Evolutionary conservation across 1,139 yeast species (phyloP), one percentile per base, ranked within the genome.

Genomic region (Suhomyces taliae): DNA sequence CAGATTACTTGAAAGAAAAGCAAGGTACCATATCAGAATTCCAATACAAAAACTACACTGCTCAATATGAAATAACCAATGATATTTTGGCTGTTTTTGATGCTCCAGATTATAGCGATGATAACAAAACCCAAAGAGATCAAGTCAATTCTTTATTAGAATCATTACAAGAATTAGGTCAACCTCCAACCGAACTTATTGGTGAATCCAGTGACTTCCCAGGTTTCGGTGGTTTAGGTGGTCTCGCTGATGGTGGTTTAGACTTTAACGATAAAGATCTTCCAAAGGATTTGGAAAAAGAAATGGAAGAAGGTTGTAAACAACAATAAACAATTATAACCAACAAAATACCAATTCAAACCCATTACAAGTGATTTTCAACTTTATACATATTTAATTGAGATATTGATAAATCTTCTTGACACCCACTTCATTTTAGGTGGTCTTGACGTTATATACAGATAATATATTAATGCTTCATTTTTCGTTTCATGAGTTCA

Each of bases 131-230:
- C 43, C 74, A 81, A 62, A 70, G 86, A 61, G 79, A 79, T 46
- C 71, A 73, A 54, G 74, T 86, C 49, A 76, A 83, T 57, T 50
- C 67, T 8, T 76, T 83, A 52, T 70, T 90, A 57, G 95, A 88
- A 53, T 72, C 78, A 11, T 80, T 88, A 65, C 90, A 87, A 58
- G 91, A 85, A 46, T 72, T 89, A 41, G 97, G 98, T 0, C 88
- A 90, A 59, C 96, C 97, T 0, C 99, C 99, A 4, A 67, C 79
- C 27, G 95, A 87, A 45, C 73, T 89, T 41, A 81, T 86, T 51
- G 91, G 89, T 34, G 90, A 83, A 45, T 72, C 82, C 34, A 75
- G 78, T 27, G 78, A 80, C 44, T 80, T 84, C 56, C 84, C 85
- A 1, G 85, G 85, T 0, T 72, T 81, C 48, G 76, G 74, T 8